Evolutionary conservation across 352 stramenopile genomes (phyloP), one percentile per base, ranked within the genome.

Genomic region (Globisporangium perplexum): DNA sequence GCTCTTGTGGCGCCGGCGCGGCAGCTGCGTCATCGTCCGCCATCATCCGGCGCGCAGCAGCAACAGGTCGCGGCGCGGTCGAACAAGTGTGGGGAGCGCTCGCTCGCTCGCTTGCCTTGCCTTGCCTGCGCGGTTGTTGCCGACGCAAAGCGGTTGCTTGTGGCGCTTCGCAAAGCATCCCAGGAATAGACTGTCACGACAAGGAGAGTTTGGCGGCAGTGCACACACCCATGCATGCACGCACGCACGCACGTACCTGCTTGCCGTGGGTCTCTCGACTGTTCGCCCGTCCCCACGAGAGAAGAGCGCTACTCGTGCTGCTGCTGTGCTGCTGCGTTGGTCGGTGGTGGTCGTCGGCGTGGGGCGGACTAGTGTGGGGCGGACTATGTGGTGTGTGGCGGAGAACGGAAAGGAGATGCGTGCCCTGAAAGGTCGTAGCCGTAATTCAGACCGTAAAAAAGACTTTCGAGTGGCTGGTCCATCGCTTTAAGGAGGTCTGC

Each of bases 1-100:
- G 53, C 42, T 73, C 63, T 4, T 41, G 30, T 18, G 24, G 42
- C 15, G 38, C 18, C 7, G 55, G n/a, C 11, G 44, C 17, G 17
- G 48, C 31, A 20, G 44, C 15, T 30, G 52, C 54, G 11, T 45
- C 42, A 22, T 56, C 56, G 50, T 63, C 50, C 24, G 57, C 50
- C 57, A 62, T 62, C 17, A 4, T 41, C 41, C 41, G 7, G 4
- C 17, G 5, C 10, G 3, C n/a, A 46, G 41, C n/a, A 46, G 20
- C 20, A 22, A 22, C n/a, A 18, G 36, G 36, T 10, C 7, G 36
- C 14, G 4, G 14, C 6, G 36, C 14, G 12, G 36, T 42, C n/a
- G n/a, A n/a, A n/a, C n/a, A n/a, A n/a, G n/a, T n/a, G n/a, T n/a
- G n/a, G n/a, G n/a, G n/a, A n/a, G n/a, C n/a, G n/a, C n/a, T n/a